These are phyloP conservation scores for Psophocarpus tetragonolobus DNA, from an alignment of 306 rosid species.

Conservation along the genomic window DNA sequence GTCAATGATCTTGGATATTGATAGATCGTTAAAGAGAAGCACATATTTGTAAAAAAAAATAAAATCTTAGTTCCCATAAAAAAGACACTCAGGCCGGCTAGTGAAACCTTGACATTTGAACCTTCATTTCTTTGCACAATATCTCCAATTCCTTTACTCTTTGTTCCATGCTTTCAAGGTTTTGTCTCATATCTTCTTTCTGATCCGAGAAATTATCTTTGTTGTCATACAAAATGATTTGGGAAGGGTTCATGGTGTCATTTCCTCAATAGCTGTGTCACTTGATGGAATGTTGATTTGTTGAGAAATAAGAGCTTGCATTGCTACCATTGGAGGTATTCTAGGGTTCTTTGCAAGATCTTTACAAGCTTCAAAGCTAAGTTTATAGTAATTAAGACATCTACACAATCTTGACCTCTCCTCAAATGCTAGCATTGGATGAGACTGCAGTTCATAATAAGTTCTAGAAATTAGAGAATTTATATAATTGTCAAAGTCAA, in stretches of 20 bases:
- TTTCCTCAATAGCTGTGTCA: slow-evolving; percentile 15
- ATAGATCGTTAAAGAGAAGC: not conserved
- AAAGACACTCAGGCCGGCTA: slow-evolving; percentile 38
- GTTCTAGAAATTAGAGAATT: not conserved
- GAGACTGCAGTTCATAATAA: slow-evolving; percentile 54
- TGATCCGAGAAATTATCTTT: slow-evolving; percentile 36
- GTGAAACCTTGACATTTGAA: slow-evolving; percentile 56
- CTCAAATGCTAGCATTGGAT: slow-evolving; percentile 52
- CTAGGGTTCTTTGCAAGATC: slow-evolving; percentile 76
- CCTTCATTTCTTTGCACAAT: slow-evolving; percentile 59
- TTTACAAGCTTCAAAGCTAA: slow-evolving; percentile 63
- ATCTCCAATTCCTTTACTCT: slow-evolving; percentile 73
- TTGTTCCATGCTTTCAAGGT: slow-evolving; percentile 57
- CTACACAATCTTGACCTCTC: slow-evolving; percentile 70
- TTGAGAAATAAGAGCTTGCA: slow-evolving; percentile 68
- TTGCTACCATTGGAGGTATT: slow-evolving; percentile 72
- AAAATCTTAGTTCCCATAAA: slow-evolving; percentile 44
- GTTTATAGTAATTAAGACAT: slow-evolving; percentile 68
- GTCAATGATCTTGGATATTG: not conserved
- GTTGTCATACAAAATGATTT: slow-evolving; percentile 13
- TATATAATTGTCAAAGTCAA: not conserved
- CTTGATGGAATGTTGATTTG: slow-evolving; percentile 35
- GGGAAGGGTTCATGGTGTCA: slow-evolving; percentile 29
- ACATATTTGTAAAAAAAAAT: slow-evolving; percentile 38
- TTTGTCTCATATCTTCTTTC: slow-evolving; percentile 40